A percentile compares a stretch with the other conserved stretches of the same genome.
phyloP scores from a whole-genome alignment of 176 grass and related monocot species.

The Cenchrus americanus region DNA sequence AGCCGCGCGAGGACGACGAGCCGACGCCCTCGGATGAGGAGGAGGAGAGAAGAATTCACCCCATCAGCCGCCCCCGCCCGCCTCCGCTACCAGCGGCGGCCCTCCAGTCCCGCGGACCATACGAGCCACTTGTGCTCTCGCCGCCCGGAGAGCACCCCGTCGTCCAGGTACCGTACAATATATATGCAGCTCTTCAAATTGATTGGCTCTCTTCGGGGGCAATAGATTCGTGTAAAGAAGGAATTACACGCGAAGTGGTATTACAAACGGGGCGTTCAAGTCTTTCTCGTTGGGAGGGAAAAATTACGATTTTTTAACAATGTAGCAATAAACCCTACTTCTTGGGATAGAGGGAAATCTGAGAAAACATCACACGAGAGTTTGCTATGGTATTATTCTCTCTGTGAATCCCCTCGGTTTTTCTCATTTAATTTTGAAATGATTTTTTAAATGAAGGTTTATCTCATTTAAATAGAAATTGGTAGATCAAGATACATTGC shows the following conservation, averaged over 20 bases:
- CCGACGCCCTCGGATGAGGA: not conserved
- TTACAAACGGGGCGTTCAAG: not conserved
- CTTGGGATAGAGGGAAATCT: not conserved
- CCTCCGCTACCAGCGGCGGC: constrained; percentile 38
- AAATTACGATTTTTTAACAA: not conserved
- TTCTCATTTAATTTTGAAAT: not conserved
- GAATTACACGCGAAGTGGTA: not conserved
- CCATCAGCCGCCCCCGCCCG: constrained; percentile 33
- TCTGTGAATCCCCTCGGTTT: not conserved
- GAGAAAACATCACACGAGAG: not conserved
- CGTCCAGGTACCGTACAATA: constrained; percentile 57
- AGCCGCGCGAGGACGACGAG: not conserved
- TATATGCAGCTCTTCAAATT: not conserved
- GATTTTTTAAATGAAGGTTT: not conserved
- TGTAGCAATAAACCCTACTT: not conserved
- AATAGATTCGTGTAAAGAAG: not conserved
- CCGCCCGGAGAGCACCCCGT: constrained; percentile 53
- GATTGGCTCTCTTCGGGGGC: not conserved
- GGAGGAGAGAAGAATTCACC: not conserved
- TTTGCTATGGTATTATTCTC: not conserved
- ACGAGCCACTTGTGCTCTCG: constrained; percentile 81
- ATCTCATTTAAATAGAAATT: not conserved
- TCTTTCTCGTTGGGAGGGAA: not conserved
- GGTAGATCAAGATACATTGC: not conserved
- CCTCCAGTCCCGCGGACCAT: constrained; percentile 59